Conservation (phyloP, 495 filamentous ascomycete species). For the Jackrogersella minutella region DNA sequence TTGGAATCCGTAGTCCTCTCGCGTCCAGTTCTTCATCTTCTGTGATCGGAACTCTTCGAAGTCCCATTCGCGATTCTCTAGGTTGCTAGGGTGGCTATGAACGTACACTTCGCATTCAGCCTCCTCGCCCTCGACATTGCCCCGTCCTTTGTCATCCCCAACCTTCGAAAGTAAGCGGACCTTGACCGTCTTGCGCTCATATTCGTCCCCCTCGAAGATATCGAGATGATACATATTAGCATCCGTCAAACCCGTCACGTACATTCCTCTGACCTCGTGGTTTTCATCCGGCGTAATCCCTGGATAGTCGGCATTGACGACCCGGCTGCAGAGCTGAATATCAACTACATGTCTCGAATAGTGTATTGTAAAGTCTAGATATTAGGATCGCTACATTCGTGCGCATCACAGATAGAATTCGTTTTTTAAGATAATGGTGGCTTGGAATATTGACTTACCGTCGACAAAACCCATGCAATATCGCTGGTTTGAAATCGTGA, state of each 20-base stretch:
- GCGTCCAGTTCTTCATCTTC: constrained; percentile 65
- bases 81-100: constrained; percentile 57
- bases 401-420: neutral
- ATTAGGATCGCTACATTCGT: neutral
- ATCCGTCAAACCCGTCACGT: constrained; percentile 79
- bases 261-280: constrained; percentile 77
- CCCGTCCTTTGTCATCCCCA: constrained; percentile 50
- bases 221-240: constrained; percentile 81
- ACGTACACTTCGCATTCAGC: constrained; percentile 80
- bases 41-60: constrained; percentile 75
- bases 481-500: constrained; percentile 73
- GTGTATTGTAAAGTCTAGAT: neutral
- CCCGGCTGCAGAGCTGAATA: constrained; percentile 36
- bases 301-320: constrained; percentile 75
- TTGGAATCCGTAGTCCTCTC: constrained; percentile 51
- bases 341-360: neutral
- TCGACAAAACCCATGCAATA: constrained; percentile 75
- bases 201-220: constrained; percentile 81
- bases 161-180: constrained; percentile 62
- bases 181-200: constrained; percentile 67
- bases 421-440: neutral
- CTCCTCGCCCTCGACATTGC: constrained; percentile 63
- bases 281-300: constrained; percentile 69
- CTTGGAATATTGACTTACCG: constrained; percentile 61
- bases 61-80: constrained; percentile 84